Evolutionary conservation across 169 alveolate genomes (phyloP), one percentile per base, ranked within the genome.

Genomic region (Sarcocystis neurona): DNA sequence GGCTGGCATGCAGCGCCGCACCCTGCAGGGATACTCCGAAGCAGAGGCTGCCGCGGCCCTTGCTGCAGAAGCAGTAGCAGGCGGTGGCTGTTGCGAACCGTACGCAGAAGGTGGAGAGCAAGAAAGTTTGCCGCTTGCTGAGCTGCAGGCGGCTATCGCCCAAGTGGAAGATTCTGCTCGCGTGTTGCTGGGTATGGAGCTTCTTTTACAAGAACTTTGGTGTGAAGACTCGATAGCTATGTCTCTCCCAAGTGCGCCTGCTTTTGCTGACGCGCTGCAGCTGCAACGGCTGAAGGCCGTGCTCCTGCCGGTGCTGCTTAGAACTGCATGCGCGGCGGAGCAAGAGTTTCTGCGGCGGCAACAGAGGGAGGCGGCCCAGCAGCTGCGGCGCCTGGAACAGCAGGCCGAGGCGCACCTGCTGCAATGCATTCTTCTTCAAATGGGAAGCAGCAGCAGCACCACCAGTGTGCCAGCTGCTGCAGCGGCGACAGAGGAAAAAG

Each of bases 171-270:
- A 43, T 12, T 0, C 82, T 27, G 82, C 82, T 0, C 39, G 48
- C 12, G 41, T 18, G 34, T 39, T 72, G 12, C 6, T 72, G 58
- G 82, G 82, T 23, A 39, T 37, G 58, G 41, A 72, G 30, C 58
- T 68, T 2, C 82, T 87, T 53, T 70, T 87, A 10, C 72, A 72
- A 34, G 91, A 87, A 58, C 80, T 87, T 30, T 87, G 91, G 91
- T 44, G 74, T 0, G 91, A 87, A 44, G 91, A 87, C 58, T 87
- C 58, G 79, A 70, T 87, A 12, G 75, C 91, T 0, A 84, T 87
- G 56, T 58, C 91, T 4, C 50, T 87, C 72, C 91, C 91, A 0
- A 75, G 87, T 18, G 87, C 85, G 6, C 91, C 91, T 8, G 75
- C 82, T 34, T 87, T 87, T 63, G 91, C 82, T 0, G 15, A 63